Percentiles rank a stretch among this genome's conserved stretches.
These are phyloP conservation scores for Chaetomiaceae sp. DNA, from an alignment of 2,329 filamentous ascomycete species.

Conservation along the genomic window DNA sequence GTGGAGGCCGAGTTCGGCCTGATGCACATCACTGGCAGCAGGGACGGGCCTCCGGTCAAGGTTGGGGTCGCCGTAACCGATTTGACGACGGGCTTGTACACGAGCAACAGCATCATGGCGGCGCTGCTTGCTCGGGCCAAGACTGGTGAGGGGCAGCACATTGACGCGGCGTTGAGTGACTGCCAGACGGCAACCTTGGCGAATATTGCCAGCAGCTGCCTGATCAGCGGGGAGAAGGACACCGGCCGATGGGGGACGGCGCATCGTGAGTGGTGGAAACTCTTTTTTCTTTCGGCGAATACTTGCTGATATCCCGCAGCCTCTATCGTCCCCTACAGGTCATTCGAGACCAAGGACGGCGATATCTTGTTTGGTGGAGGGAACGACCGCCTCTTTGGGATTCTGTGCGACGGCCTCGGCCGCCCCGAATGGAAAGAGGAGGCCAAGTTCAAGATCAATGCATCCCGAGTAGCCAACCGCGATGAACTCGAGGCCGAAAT, in stretches of 20 bases:
- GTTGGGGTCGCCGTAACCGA: slow-evolving; percentile 97
- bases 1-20: slow-evolving; percentile 96
- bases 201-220: slow-evolving; percentile 90
- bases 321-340: slow-evolving; percentile 94
- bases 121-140: slow-evolving; percentile 71
- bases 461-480: slow-evolving; percentile 65
- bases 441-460: slow-evolving; percentile 57
- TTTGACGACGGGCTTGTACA: slow-evolving; percentile 90
- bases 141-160: slow-evolving; percentile 81
- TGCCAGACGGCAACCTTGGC: slow-evolving; percentile 90
- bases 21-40: slow-evolving; percentile 94
- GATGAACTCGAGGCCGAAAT: slow-evolving; percentile 72
- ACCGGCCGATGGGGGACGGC: slow-evolving; percentile 92
- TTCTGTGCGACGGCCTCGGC: slow-evolving; percentile 58
- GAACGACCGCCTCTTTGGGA: slow-evolving; percentile 66
- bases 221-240: slow-evolving; percentile 85
- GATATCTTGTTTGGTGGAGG: slow-evolving; percentile 66
- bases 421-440: slow-evolving; percentile 58
- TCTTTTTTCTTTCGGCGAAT: background rate
- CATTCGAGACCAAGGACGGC: slow-evolving; percentile 71
- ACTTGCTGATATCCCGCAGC: slow-evolving; percentile 48
- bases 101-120: slow-evolving; percentile 92
- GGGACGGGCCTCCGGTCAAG: slow-evolving; percentile 89
- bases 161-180: slow-evolving; percentile 87
- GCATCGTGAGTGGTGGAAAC: slow-evolving; percentile 64